Evolutionary conservation across 2,329 filamentous ascomycete species (phyloP).

Genomic region (Leptographium wingfieldii): DNA sequence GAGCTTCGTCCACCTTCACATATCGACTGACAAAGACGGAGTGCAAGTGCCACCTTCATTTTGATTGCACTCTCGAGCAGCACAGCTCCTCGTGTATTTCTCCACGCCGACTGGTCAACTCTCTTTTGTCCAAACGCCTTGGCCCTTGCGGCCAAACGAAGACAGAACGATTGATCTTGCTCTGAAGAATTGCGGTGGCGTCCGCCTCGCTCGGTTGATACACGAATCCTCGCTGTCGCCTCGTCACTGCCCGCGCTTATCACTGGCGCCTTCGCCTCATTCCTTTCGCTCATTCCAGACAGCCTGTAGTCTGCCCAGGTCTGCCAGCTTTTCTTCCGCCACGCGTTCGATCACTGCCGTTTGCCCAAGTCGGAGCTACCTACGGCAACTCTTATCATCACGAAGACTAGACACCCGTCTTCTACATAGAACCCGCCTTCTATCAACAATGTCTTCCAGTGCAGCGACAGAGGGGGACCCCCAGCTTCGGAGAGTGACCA

Average conservation of each 20-base stretch:
- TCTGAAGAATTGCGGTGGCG: background rate
- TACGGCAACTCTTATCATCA: background rate
- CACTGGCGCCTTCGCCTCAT: background rate
- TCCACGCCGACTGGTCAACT: background rate
- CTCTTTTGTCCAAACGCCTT: background rate
- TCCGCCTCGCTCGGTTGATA: background rate
- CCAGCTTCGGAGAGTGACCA: constrained; percentile 17
- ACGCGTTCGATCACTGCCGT: background rate
- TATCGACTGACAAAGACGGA: background rate
- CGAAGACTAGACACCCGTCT: no score
- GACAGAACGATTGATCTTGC: background rate
- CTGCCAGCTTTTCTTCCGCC: background rate
- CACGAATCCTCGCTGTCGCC: background rate
- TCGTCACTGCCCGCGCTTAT: background rate
- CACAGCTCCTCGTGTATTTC: background rate
- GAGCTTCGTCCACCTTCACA: background rate
- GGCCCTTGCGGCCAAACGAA: background rate
- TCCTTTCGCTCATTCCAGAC: background rate
- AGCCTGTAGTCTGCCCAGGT: background rate
- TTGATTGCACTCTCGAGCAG: background rate
- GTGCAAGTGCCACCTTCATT: background rate
- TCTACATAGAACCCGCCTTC: no score
- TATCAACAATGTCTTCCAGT: background rate
- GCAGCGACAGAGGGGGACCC: background rate
- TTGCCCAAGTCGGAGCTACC: background rate